Percentiles rank a stretch among this genome's conserved stretches.
Evolutionary conservation across 495 filamentous ascomycete genomes (phyloP).

Genomic region (Penicillium waksmanii): DNA sequence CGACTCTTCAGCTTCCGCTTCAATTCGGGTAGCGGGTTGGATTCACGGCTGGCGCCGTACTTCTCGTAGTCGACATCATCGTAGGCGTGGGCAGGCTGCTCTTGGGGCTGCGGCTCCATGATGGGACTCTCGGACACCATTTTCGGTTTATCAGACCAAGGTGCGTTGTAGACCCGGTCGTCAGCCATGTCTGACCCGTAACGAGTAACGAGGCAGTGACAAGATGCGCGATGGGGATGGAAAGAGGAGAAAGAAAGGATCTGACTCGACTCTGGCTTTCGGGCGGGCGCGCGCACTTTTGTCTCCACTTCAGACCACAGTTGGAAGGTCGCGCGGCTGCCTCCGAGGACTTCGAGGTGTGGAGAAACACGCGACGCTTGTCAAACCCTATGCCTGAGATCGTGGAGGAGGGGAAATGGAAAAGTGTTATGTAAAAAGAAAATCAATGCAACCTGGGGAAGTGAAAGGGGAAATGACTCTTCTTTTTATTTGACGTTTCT

Average conservation of each 20-base stretch:
- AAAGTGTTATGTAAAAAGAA: conserved; percentile 15
- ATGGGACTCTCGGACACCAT: conserved; percentile 35
- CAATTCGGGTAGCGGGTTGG: conserved; percentile 46
- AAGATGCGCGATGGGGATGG: conserved; percentile 7
- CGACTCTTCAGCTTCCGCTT: conserved; percentile 69
- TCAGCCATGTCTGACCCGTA: conserved; percentile 30
- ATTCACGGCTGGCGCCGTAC: conserved; percentile 43
- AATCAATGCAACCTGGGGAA: not conserved
- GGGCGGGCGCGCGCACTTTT: conserved; percentile 12
- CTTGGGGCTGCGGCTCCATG: conserved; percentile 27
- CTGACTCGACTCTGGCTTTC: not conserved
- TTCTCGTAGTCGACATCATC: conserved; percentile 50
- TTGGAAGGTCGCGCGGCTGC: conserved; percentile 10
- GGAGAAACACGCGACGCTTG: conserved; percentile 27
- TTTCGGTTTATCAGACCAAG: conserved; percentile 35
- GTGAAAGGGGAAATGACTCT: not conserved
- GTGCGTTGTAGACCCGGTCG: conserved; percentile 21
- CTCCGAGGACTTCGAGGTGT: conserved; percentile 22
- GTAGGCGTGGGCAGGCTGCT: conserved; percentile 13
- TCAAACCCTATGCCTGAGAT: conserved; percentile 5
- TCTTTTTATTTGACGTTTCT: not conserved
- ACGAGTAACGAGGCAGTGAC: not conserved
- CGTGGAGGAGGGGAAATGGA: conserved; percentile 29
- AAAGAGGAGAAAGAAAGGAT: conserved; percentile 16
- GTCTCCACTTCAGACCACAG: conserved; percentile 5